Evolutionary conservation across 2,329 filamentous ascomycete species (phyloP), one percentile per base, ranked within the genome.

Genomic region (Bipolaris bicolor): DNA sequence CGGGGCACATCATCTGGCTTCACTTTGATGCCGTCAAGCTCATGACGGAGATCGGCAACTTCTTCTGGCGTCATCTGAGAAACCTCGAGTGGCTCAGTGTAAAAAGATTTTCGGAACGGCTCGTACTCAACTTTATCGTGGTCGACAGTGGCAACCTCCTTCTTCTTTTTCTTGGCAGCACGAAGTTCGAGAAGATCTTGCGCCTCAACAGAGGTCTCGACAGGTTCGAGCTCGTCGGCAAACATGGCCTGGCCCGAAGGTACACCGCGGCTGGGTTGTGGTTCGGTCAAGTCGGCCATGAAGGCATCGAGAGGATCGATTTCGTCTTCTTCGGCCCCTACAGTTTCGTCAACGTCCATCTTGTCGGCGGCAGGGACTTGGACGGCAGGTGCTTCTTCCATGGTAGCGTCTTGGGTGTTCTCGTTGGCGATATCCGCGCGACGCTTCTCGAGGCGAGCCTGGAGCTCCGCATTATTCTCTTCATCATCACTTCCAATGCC

Each of bases 231-330:
- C 59, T 87, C 84, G 53, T 97, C 93, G 58, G 89, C 91, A 74
- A 97, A 97, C 68, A 97, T 90, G 7, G 93, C 87, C 74, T 96
- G 88, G 1, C 91, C 91, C 68, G 91, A 88, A 53, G 88, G 86
- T 43, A 82, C 65, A 60, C 82, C 83, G 46, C 78, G 80, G 60
- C 49, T 75, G 48, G 75, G 76, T 51, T 77, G 60, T 9, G 63
- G 44, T 46, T 72, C 69, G 54, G 68, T 41, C 48, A 90, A 81
- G 59, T 84, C 86, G 50, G 88, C 89, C 95, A 99, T 99, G 80
- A 96, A 99, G n/a, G 92, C 94, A 79, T 99, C 95, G 36, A 99
- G 81, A 7, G 95, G 92, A 74, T 99, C 95, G 34, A 95, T 79
- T 31, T 91, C 86, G 44, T 92, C 91, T 52, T 92, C 88, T 54